Percentiles rank a stretch among this genome's conserved stretches.
phyloP scores from a whole-genome alignment of 2,329 filamentous ascomycete genomes.

The Aspergillus clavatus region DNA sequence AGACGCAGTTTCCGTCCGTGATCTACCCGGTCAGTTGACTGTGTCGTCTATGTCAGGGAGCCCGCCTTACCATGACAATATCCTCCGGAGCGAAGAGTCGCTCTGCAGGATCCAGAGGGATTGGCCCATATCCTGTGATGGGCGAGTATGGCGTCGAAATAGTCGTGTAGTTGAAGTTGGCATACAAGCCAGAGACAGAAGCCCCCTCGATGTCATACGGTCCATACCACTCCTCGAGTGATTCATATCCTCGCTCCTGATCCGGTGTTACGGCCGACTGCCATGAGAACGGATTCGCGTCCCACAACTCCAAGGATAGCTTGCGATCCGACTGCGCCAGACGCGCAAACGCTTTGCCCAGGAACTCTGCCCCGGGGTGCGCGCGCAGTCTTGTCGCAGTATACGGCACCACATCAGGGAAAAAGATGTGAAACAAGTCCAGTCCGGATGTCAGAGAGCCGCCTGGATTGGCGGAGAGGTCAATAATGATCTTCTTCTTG shows the following conservation, averaged over 20 bases:
- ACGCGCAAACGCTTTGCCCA: slow-evolving; percentile 25
- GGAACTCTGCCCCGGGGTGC: slow-evolving; percentile 36
- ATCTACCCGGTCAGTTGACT: slow-evolving; percentile 27
- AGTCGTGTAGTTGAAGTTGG: slow-evolving; percentile 24
- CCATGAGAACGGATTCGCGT: neutral
- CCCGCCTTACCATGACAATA: slow-evolving; percentile 26
- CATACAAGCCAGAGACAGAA: slow-evolving; percentile 20
- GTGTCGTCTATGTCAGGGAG: neutral
- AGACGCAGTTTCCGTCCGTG: slow-evolving; percentile 55
- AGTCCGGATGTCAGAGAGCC: slow-evolving; percentile 48
- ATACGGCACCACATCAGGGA: slow-evolving; percentile 44
- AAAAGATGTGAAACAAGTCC: slow-evolving; percentile 52
- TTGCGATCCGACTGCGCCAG: neutral
- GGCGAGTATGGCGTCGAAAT: slow-evolving; percentile 16
- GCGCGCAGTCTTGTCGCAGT: slow-evolving; percentile 46
- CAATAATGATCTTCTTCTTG: slow-evolving; percentile 61
- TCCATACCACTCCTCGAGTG: slow-evolving; percentile 44
- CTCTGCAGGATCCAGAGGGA: slow-evolving; percentile 15
- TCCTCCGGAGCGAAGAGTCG: slow-evolving; percentile 30
- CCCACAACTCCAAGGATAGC: neutral
- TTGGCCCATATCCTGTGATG: slow-evolving; percentile 23
- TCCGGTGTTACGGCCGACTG: slow-evolving; percentile 20
- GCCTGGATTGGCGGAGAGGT: slow-evolving; percentile 58
- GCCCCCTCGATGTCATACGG: slow-evolving; percentile 23
- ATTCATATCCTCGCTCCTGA: slow-evolving; percentile 33